Evolutionary conservation across 352 stramenopile species (phyloP).

Genomic region (Pelagophyceae sp.): DNA sequence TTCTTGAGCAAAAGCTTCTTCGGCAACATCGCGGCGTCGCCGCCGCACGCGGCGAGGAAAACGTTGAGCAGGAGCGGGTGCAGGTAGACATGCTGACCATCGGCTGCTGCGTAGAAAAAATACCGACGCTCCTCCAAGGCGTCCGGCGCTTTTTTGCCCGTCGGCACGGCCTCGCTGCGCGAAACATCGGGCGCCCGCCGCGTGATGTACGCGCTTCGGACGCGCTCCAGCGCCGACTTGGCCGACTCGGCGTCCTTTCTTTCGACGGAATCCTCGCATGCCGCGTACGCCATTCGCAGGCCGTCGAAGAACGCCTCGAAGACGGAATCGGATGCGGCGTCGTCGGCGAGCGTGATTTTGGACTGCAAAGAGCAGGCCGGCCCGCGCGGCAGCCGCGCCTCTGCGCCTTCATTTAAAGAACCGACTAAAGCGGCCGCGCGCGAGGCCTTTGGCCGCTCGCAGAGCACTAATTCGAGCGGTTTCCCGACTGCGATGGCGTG

Average conservation of each 20-base stretch:
- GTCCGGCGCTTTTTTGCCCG: no score
- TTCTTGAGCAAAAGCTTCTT: neutral
- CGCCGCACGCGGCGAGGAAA: neutral
- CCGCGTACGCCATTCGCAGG: neutral
- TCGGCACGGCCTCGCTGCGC: neutral
- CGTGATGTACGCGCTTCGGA: neutral
- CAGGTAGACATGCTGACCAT: neutral
- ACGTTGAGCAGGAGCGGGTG: slow-evolving; percentile 5
- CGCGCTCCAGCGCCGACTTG: neutral
- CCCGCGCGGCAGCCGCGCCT: no score
- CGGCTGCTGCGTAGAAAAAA: neutral
- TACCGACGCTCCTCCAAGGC: no score
- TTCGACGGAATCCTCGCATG: neutral
- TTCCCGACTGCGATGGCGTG: neutral
- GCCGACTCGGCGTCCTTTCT: neutral
- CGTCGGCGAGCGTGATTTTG: neutral
- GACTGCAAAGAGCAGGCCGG: neutral
- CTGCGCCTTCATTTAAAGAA: no score
- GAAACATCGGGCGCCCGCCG: neutral
- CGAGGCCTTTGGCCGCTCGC: neutral
- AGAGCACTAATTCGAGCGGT: neutral
- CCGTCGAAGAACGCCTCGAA: neutral
- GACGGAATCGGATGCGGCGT: neutral
- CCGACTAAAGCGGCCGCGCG: neutral
- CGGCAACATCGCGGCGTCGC: neutral